phyloP scores from a whole-genome alignment of 2,329 filamentous ascomycete genomes.

The Sporothrix brasiliensis region DNA sequence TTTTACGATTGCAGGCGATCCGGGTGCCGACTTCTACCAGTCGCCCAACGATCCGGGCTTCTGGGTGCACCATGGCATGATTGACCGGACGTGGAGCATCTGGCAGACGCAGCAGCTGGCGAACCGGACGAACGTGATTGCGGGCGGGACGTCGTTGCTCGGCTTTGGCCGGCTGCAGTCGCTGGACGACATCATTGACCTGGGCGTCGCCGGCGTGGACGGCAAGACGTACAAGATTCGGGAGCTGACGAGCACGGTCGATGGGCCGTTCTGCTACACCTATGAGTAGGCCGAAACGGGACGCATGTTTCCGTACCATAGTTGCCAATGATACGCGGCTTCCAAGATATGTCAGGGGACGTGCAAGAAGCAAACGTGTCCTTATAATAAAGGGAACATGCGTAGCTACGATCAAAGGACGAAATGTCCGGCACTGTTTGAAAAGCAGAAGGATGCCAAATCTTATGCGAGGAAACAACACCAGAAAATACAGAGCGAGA shows the following conservation, averaged over 20 bases:
- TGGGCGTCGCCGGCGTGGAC: slow-evolving; percentile 34
- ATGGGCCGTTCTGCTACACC: slow-evolving; percentile 41
- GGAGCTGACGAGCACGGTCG: slow-evolving; percentile 40
- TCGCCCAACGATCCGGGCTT: slow-evolving; percentile 41
- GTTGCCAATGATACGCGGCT: neutral
- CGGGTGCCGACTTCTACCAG: slow-evolving; percentile 43
- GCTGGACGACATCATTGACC: slow-evolving; percentile 39
- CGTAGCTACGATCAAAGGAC: too few species aligned
- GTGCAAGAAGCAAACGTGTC: too few species aligned
- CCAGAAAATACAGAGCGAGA: too few species aligned
- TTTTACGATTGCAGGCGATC: slow-evolving; percentile 47
- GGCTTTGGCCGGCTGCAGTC: slow-evolving; percentile 37
- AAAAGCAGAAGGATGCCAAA: too few species aligned
- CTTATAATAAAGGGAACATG: too few species aligned
- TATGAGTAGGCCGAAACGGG: slow-evolving; percentile 36
- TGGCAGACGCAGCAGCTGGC: slow-evolving; percentile 42
- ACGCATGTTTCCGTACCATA: too few species aligned
- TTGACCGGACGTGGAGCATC: slow-evolving; percentile 41
- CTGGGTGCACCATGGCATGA: slow-evolving; percentile 41
- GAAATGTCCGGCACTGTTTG: too few species aligned
- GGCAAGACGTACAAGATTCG: slow-evolving; percentile 37
- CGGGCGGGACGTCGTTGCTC: slow-evolving; percentile 41
- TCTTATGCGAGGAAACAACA: too few species aligned
- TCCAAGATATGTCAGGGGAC: too few species aligned
- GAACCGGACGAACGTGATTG: slow-evolving; percentile 38